Conservation (phyloP, 495 filamentous ascomycete species). For the Oidiodendron maius region DNA sequence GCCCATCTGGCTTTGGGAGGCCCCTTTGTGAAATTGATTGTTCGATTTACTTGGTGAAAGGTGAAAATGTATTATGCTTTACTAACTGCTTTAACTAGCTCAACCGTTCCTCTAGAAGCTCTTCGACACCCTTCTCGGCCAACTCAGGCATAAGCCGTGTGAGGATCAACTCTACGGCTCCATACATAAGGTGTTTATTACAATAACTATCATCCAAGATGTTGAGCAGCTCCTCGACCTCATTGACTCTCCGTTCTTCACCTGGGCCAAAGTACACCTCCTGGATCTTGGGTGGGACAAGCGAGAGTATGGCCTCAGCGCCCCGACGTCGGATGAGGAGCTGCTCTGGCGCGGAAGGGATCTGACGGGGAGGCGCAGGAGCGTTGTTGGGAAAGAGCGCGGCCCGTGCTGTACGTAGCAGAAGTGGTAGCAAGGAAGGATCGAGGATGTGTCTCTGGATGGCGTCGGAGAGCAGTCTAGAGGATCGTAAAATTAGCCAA, state of each 20-base stretch:
- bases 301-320: slow-evolving; percentile 44
- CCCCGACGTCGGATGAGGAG: slow-evolving; percentile 44
- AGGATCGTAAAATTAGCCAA: slow-evolving; percentile 24
- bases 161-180: slow-evolving; percentile 69
- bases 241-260: slow-evolving; percentile 13
- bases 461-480: slow-evolving; percentile 69
- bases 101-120: slow-evolving; percentile 68
- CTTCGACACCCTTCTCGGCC: slow-evolving; percentile 61
- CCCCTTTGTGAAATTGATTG: slow-evolving; percentile 16
- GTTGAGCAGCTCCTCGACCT: slow-evolving; percentile 49
- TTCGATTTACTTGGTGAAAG: slow-evolving; percentile 1
- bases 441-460: slow-evolving; percentile 60
- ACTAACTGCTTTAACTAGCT: slow-evolving; percentile 31
- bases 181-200: slow-evolving; percentile 84
- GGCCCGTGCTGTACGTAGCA: slow-evolving; percentile 65
- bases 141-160: slow-evolving; percentile 80
- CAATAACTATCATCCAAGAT: slow-evolving; percentile 75
- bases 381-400: slow-evolving; percentile 77
- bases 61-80: slow-evolving; percentile 1
- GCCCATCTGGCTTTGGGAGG: slow-evolving; percentile 21
- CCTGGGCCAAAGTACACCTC: slow-evolving; percentile 41
- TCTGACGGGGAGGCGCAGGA: slow-evolving; percentile 37
- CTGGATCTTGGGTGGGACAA: slow-evolving; percentile 41
- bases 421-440: slow-evolving; percentile 61
- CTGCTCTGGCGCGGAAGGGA: slow-evolving; percentile 41